A percentile compares a stretch with the other conserved stretches of the same genome.
phyloP scores from a whole-genome alignment of 1,139 yeast genomes.

The Kazachstania sp. region DNA sequence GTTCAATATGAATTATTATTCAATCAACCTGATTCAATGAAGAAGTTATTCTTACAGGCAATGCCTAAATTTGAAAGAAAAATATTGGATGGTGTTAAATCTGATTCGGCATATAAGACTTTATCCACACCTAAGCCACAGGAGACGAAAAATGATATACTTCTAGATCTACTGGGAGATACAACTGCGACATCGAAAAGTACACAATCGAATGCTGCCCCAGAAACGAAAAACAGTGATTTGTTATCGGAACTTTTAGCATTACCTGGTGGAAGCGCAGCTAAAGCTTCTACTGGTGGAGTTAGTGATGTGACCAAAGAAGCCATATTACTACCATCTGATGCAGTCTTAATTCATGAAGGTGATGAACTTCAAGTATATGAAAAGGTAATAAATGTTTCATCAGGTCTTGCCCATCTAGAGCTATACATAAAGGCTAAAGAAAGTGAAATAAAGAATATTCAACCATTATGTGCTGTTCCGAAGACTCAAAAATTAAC shows the following conservation, averaged over 20 bases:
- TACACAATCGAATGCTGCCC: no score
- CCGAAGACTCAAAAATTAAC: slow-evolving; percentile 83
- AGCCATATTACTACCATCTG: slow-evolving; percentile 9
- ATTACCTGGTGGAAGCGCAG: neutral
- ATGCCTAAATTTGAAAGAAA: slow-evolving; percentile 62
- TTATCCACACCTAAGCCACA: neutral
- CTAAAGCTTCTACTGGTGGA: no score
- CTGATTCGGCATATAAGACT: neutral
- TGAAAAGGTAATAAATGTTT: slow-evolving; percentile 11
- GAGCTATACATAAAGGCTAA: slow-evolving; percentile 28
- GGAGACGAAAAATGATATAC: slow-evolving; percentile 37
- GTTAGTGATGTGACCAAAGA: no score
- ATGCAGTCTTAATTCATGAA: slow-evolving; percentile 23
- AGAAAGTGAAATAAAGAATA: slow-evolving; percentile 29
- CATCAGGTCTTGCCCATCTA: slow-evolving; percentile 22
- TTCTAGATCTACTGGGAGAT: slow-evolving; percentile 71
- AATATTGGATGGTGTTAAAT: slow-evolving; percentile 7
- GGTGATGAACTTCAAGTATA: slow-evolving; percentile 26
- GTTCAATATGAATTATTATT: slow-evolving; percentile 66
- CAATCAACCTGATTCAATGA: slow-evolving; percentile 50
- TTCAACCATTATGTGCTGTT: slow-evolving; percentile 76
- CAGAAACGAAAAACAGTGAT: neutral
- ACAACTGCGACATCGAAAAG: slow-evolving; percentile 11
- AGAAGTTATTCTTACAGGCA: slow-evolving; percentile 66
- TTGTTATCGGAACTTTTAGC: slow-evolving; percentile 4